Percentiles rank a stretch among this genome's conserved stretches.
These are phyloP conservation scores for Lactifluus volemus DNA, from an alignment of 768 basidiomycete genomes.

Conservation along the genomic window DNA sequence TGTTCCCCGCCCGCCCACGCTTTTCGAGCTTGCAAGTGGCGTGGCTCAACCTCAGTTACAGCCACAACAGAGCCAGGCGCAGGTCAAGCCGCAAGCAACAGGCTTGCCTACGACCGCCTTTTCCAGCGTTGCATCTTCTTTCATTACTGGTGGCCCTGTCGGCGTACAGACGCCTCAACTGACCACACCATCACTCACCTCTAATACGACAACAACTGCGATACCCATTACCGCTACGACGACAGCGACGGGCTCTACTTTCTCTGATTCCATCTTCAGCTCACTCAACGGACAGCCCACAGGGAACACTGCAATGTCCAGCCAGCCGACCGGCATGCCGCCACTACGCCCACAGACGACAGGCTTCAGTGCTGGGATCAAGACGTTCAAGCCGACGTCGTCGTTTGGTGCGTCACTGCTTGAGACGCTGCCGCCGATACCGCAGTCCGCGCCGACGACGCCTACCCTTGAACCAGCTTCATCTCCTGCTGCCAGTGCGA, in stretches of 20 bases:
- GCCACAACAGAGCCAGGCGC: constrained; percentile 2
- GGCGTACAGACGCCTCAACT: constrained; percentile 10
- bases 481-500: background rate
- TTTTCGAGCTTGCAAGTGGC: constrained; percentile 69
- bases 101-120: constrained; percentile 31
- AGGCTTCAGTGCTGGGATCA: constrained; percentile 39
- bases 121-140: constrained; percentile 66
- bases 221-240: constrained; percentile 16
- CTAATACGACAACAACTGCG: background rate
- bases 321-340: constrained; percentile 20
- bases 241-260: constrained; percentile 35
- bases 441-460: constrained; percentile 45
- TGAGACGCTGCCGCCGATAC: constrained; percentile 55
- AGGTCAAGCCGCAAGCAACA: constrained; percentile 20
- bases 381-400: constrained; percentile 46
- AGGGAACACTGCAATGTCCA: constrained; percentile 31
- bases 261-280: constrained; percentile 41
- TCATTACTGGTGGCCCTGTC: constrained; percentile 38
- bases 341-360: constrained; percentile 35
- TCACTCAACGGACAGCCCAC: constrained; percentile 46
- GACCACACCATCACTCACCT: constrained; percentile 20
- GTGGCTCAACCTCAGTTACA: constrained; percentile 18
- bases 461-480: constrained; percentile 24
- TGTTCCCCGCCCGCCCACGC: constrained; percentile 67
- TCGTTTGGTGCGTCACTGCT: constrained; percentile 45